Evolutionary conservation across 192 early-diverging fungal genomes (phyloP), one percentile per base, ranked within the genome.

Genomic region (Coemansia sp.): DNA sequence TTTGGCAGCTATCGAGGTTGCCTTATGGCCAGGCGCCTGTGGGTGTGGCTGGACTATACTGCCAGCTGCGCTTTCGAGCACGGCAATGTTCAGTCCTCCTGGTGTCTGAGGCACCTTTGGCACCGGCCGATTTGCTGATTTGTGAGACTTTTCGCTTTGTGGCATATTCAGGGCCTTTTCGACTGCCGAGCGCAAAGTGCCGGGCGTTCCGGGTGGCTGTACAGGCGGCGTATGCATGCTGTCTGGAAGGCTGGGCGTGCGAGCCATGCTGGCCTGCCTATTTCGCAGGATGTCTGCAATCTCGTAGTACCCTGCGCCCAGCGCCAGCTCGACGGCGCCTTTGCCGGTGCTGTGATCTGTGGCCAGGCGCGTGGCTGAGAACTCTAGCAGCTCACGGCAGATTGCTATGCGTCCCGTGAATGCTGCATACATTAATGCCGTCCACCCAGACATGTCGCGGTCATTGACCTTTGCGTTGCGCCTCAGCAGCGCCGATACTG

Each of bases 391-490:
- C 51, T 63, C 67, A 1, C 67, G 67, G 31, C 67, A 70, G 3
- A 70, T 70, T 7, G 60, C 67, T 7, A 70, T 54, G 27, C 67
- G 67, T 12, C 67, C 67, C 3, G 67, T 58, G 18, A 54, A 70
- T 2, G 67, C 67, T 0, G 67, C 67, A 34, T 59, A 70, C 67
- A 70, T 70, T 7, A 70, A 39, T 2, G 67, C 60, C 5, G 67
- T 64, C 67, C 67, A 70, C 4, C 67, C 67, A 10, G 37, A 25
- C 10, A 23, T 46, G 49, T 70, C 67, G n/a, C 59, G 55, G 9
- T 29, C 38, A 36, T 70, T 56, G 9, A 59, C 51, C 1, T 36
- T 39, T 13, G 55, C 58, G 6, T 44, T n/a, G 22, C 25, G 16
- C 16, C 9, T 31, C 16, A 70, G 47, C 4, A 70, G 47, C 14